Conservation (phyloP, 257 asterid species). For the Verbascum thapsus region DNA sequence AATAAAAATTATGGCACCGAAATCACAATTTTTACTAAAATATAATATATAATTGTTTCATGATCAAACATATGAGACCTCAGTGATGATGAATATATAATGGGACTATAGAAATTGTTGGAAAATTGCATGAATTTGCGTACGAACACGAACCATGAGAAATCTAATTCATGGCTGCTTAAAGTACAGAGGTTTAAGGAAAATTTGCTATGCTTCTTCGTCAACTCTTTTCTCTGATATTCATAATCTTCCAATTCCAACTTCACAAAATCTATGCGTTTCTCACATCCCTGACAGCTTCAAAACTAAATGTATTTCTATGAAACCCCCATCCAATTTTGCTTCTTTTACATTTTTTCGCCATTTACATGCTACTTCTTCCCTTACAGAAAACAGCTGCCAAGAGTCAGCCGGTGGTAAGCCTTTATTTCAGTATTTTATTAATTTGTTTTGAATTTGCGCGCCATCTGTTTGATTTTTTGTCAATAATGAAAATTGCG, state of each 20-base stretch:
- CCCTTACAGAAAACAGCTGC: slow-evolving; percentile 15
- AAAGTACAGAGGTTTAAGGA: slow-evolving; percentile 22
- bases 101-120: no score
- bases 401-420: slow-evolving; percentile 31
- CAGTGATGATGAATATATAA: no score
- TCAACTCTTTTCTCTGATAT: slow-evolving; percentile 23
- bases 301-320: slow-evolving; percentile 16
- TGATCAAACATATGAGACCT: no score
- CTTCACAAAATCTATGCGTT: slow-evolving; percentile 20
- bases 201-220: slow-evolving; percentile 10
- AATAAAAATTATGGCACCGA: no score
- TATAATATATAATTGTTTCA: no score
- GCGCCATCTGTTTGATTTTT: slow-evolving; percentile 51
- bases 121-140: slow-evolving; percentile 10
- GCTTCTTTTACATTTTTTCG: slow-evolving; percentile 34
- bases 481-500: slow-evolving; percentile 28
- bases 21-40: no score
- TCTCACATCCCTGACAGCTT: slow-evolving; percentile 13
- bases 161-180: slow-evolving; percentile 20
- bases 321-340: slow-evolving; percentile 34
- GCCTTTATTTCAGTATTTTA: not conserved
- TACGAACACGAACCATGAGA: slow-evolving; percentile 34
- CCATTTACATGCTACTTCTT: slow-evolving; percentile 34
- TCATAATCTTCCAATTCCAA: slow-evolving; percentile 32
- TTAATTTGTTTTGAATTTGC: slow-evolving; percentile 23